A percentile compares a stretch with the other conserved stretches of the same genome.
Conservation (phyloP, 306 rosid genomes). For the Glycine tomentella region DNA sequence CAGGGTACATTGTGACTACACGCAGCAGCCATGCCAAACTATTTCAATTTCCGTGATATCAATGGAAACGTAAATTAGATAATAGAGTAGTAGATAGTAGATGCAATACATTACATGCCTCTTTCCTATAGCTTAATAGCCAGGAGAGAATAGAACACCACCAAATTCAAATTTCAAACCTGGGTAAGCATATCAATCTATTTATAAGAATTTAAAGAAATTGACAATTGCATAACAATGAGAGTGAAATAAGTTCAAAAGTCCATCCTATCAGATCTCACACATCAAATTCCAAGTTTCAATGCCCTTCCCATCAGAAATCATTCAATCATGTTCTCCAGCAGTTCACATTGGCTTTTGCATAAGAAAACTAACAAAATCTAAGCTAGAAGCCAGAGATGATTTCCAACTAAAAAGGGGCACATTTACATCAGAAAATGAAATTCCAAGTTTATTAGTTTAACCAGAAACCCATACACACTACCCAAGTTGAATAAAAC, state of each 20-base stretch:
- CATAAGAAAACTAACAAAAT: conserved; percentile 5
- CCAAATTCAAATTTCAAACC: conserved; percentile 1
- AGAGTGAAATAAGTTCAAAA: conserved; percentile 20
- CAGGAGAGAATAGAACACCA: conserved; percentile 5
- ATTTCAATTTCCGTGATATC: not conserved
- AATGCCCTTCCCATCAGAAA: not conserved
- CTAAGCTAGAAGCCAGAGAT: not conserved
- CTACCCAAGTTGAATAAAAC: not conserved
- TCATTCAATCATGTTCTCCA: not conserved
- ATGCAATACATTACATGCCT: conserved; percentile 1
- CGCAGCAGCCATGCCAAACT: not conserved
- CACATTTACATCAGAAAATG: not conserved
- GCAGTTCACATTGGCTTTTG: conserved; percentile 5
- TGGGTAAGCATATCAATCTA: not conserved
- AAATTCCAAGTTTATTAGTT: not conserved
- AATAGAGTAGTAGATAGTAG: not conserved
- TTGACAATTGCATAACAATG: conserved; percentile 6
- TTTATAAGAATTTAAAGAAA: not conserved
- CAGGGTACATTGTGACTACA: not conserved
- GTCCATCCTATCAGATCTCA: not conserved
- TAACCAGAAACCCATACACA: too few species aligned
- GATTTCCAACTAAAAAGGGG: conserved; percentile 9
- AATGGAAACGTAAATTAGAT: not conserved
- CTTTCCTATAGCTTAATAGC: not conserved
- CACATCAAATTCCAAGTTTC: not conserved